A percentile compares a stretch with the other conserved stretches of the same genome.
These are phyloP conservation scores for Cladorrhinum sp. DNA, from an alignment of 2,329 filamentous ascomycete species.

Conservation along the genomic window DNA sequence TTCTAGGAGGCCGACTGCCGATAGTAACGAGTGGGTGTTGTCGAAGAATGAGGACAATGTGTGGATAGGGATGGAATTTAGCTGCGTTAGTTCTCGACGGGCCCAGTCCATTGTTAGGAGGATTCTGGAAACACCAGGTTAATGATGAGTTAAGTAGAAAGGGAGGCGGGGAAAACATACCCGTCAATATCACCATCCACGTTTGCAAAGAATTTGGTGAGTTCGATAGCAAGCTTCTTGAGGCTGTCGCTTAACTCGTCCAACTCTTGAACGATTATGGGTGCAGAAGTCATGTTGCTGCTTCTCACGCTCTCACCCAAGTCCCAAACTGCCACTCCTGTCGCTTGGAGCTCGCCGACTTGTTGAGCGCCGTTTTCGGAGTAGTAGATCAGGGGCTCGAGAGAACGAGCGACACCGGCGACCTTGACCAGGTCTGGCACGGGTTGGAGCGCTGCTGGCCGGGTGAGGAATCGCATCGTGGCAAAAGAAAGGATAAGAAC, in stretches of 20 bases:
- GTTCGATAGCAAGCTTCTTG: slow-evolving; percentile 77
- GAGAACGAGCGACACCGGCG: slow-evolving; percentile 81
- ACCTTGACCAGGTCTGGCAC: slow-evolving; percentile 88
- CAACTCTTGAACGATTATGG: slow-evolving; percentile 79
- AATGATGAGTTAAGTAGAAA: too few species aligned
- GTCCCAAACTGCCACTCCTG: slow-evolving; percentile 91
- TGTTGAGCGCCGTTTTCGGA: slow-evolving; percentile 85
- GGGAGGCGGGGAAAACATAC: too few species aligned
- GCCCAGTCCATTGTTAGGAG: slow-evolving; percentile 97
- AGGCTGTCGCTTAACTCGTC: slow-evolving; percentile 83
- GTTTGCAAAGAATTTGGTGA: slow-evolving; percentile 89
- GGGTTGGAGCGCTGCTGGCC: slow-evolving; percentile 63
- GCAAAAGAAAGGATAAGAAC: slow-evolving; percentile 63
- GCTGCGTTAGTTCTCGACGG: slow-evolving; percentile 72
- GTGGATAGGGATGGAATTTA: slow-evolving; percentile 59
- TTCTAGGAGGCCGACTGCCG: slow-evolving; percentile 59
- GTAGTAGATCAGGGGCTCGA: slow-evolving; percentile 92
- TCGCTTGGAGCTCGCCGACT: slow-evolving; percentile 84
- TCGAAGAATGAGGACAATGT: slow-evolving; percentile 71
- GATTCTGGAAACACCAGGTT: slow-evolving; percentile 45
- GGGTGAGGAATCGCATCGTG: slow-evolving; percentile 62
- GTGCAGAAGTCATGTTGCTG: slow-evolving; percentile 87
- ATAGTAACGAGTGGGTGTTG: slow-evolving; percentile 77
- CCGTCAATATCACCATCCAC: slow-evolving; percentile 91
- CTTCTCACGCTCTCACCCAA: slow-evolving; percentile 83